phyloP scores from a whole-genome alignment of 108 stramenopile species.

The Cyclotella cryptica region DNA sequence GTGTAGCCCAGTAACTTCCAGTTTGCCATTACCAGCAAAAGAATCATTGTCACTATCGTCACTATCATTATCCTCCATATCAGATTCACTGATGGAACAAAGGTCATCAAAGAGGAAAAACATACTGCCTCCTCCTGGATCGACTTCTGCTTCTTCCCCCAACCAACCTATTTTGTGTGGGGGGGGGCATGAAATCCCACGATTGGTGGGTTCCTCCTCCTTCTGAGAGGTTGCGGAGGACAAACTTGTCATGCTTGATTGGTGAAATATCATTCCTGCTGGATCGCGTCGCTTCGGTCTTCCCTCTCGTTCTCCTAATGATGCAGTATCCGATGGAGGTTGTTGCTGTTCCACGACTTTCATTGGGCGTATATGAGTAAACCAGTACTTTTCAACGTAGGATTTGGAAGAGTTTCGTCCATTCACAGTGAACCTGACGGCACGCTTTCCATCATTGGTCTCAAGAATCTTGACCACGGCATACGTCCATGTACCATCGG shows the following conservation, averaged over 20 bases:
- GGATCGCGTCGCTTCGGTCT: conserved; percentile 34
- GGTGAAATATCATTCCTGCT: conserved; percentile 25
- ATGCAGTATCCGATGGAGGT: background rate
- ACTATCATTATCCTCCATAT: conserved; percentile 38
- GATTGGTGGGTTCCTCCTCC: conserved; percentile 12
- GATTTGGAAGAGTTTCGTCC: conserved; percentile 47
- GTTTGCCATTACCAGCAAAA: background rate
- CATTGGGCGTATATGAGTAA: conserved; percentile 48
- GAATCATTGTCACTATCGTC: conserved; percentile 18
- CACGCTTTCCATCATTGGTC: conserved; percentile 28
- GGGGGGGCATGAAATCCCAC: conserved; percentile 33
- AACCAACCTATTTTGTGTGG: conserved; percentile 34
- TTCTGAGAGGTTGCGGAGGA: background rate
- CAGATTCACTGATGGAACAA: conserved; percentile 45
- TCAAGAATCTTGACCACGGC: conserved; percentile 44
- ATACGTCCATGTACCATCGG: conserved; percentile 58
- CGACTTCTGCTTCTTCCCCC: conserved; percentile 43
- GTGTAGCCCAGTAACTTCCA: conserved; percentile 5
- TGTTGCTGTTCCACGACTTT: conserved; percentile 10
- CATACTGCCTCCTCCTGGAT: conserved; percentile 44
- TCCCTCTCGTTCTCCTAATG: conserved; percentile 19
- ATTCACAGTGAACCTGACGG: conserved; percentile 47
- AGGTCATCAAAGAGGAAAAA: conserved; percentile 38
- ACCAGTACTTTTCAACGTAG: conserved; percentile 53
- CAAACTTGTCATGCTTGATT: conserved; percentile 1